Conservation (phyloP, 2,329 filamentous ascomycete species). For the Neopestalotiopsis rosae region DNA sequence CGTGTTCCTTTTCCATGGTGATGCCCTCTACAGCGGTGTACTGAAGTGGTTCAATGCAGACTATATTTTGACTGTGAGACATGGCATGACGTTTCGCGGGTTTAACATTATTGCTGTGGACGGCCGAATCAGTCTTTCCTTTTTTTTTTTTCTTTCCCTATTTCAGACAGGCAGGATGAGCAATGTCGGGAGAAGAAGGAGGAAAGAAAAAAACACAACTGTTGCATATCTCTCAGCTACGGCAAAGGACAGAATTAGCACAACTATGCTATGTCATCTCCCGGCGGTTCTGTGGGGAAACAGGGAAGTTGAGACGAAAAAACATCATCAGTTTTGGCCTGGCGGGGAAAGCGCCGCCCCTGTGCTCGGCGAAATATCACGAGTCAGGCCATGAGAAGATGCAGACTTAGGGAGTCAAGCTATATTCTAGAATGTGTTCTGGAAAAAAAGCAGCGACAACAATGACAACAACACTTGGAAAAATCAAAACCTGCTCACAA, state of each 20-base stretch:
- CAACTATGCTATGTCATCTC: slow-evolving; percentile 11
- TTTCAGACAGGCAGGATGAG: no score
- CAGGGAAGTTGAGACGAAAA: slow-evolving; percentile 14
- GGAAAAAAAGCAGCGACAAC: neutral
- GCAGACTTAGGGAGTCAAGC: neutral
- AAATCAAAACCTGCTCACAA: neutral
- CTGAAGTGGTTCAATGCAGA: neutral
- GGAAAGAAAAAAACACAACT: neutral
- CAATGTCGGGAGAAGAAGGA: no score
- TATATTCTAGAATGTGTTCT: slow-evolving; percentile 9
- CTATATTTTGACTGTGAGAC: slow-evolving; percentile 4
- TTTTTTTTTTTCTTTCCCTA: no score
- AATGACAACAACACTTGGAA: neutral
- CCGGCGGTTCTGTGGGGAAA: slow-evolving; percentile 15
- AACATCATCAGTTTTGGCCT: slow-evolving; percentile 15
- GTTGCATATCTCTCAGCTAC: neutral
- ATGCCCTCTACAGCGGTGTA: no score
- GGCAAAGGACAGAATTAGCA: neutral
- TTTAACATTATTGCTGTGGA: neutral
- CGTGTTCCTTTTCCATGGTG: neutral
- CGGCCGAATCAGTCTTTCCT: neutral
- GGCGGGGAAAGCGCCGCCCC: slow-evolving; percentile 13
- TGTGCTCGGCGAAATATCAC: slow-evolving; percentile 12
- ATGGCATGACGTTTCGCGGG: slow-evolving; percentile 7
- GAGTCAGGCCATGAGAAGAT: slow-evolving; percentile 7